Conservation (phyloP, 805 yeast species). For the Starmera caribaea region DNA sequence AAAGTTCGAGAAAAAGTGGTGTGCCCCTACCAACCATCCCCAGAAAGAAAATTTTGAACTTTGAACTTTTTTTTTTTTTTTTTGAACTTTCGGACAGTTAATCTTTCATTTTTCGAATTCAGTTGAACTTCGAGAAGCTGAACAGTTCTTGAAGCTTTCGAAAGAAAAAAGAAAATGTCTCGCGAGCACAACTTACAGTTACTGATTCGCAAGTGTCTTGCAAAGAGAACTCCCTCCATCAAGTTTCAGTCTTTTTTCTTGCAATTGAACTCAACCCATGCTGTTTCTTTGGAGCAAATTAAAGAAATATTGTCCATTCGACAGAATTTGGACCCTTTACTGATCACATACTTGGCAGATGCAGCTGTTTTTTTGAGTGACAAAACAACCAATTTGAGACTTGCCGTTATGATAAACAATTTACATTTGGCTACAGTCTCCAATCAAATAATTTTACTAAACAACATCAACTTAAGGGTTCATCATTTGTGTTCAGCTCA, state of each 20-base stretch:
- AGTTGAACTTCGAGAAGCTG: too few relatives aligned
- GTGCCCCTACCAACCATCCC: too few relatives aligned
- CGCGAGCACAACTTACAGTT: neutral
- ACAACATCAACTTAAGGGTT: neutral
- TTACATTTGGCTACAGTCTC: conserved; percentile 4
- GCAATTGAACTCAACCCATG: conserved; percentile 15
- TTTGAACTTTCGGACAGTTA: too few relatives aligned
- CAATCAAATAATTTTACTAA: conserved; percentile 13
- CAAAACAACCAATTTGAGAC: conserved; percentile 6
- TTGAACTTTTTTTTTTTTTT: too few relatives aligned
- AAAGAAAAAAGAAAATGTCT: too few relatives aligned
- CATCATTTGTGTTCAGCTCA: too few relatives aligned
- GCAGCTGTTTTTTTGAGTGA: conserved; percentile 1
- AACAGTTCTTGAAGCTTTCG: too few relatives aligned
- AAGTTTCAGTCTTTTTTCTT: conserved; percentile 12
- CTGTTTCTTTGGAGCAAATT: conserved; percentile 8
- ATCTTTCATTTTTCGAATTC: too few relatives aligned
- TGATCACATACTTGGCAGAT: conserved; percentile 8
- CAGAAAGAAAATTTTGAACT: too few relatives aligned
- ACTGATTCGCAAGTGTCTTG: conserved; percentile 10
- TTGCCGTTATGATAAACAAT: conserved; percentile 6
- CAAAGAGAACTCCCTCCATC: conserved; percentile 6
- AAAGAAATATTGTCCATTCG: conserved; percentile 2
- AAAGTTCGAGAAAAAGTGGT: too few relatives aligned
- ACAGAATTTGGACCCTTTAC: conserved; percentile 12